Evolutionary conservation across 2,329 filamentous ascomycete genomes (phyloP), one percentile per base, ranked within the genome.

Genomic region (Fusarium pininemorale): DNA sequence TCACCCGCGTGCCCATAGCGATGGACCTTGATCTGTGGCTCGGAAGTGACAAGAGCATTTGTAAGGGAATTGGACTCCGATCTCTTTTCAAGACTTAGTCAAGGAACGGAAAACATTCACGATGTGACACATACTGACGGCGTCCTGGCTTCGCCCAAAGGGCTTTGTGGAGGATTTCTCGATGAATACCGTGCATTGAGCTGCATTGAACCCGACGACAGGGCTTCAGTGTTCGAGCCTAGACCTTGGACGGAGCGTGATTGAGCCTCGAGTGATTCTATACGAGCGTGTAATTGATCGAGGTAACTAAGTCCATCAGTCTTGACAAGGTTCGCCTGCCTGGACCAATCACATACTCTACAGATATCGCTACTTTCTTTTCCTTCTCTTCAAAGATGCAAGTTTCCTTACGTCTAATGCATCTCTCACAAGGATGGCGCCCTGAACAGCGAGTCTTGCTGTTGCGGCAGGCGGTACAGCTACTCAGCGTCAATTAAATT

Each of bases 321-420:
- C 26, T 44, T 30, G 32, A 44, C 28, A 18, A 42, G 8, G 15
- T 39, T 12, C 22, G 22, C 15, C 32, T 22, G 16, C 9, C 8
- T 22, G 14, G 8, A 32, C 30, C 20, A 14, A 39, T 15, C 22
- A 65, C 73, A 39, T 59, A 73, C 70, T 75, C 61, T 11, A 66
- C 60, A 20, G 73, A 60, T 5, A 75, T 44, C 5, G 73, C 20
- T 4, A 64, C 28, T 32, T 75, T 75, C 58, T 59, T 71, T 56
- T 75, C 72, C n/a, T 71, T 75, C 20, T 75, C 73, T 42, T 75
- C 73, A 48, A 66, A 75, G 32, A 66, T 24, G 26, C 73, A 75
- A 0, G 53, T 45, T 41, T 74, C 73, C 16, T 72, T 72, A 10
- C 73, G 61, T n/a, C 50, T 60, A 22, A 69, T 61, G 16, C 73